These are phyloP conservation scores for Fusarium sp. DNA, from an alignment of 2,329 filamentous ascomycete species.

Conservation along the genomic window DNA sequence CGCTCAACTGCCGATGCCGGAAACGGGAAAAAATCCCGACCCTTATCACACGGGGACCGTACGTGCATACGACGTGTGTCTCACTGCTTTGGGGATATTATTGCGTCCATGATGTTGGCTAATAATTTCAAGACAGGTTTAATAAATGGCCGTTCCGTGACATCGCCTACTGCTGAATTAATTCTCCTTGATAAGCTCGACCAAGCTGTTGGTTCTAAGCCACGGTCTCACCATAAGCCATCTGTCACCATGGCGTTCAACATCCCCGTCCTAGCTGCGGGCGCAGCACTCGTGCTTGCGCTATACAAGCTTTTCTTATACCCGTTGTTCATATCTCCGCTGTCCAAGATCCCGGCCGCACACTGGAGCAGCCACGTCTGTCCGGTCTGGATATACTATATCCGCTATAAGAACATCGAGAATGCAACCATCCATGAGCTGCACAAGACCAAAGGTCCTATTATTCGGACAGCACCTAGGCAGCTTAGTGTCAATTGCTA, in stretches of 20 bases:
- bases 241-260: background rate
- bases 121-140: no score
- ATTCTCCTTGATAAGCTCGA: background rate
- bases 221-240: background rate
- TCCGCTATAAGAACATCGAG: slow-evolving; percentile 28
- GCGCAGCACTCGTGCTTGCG: background rate
- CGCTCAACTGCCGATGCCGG: background rate
- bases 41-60: background rate
- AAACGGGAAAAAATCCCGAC: slow-evolving; percentile 2
- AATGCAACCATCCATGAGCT: slow-evolving; percentile 48
- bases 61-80: background rate
- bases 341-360: slow-evolving; percentile 42
- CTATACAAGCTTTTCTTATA: background rate
- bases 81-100: background rate
- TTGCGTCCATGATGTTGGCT: background rate
- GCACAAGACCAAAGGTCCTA: slow-evolving; percentile 1
- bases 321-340: slow-evolving; percentile 36
- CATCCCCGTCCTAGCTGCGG: background rate
- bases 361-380: slow-evolving; percentile 44
- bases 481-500: slow-evolving; percentile 81
- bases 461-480: slow-evolving; percentile 59
- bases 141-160: no score
- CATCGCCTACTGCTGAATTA: no score
- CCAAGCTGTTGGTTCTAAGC: background rate
- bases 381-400: slow-evolving; percentile 37